Conservation (phyloP, 495 filamentous ascomycete species). For the Cenococcum geophilum region DNA sequence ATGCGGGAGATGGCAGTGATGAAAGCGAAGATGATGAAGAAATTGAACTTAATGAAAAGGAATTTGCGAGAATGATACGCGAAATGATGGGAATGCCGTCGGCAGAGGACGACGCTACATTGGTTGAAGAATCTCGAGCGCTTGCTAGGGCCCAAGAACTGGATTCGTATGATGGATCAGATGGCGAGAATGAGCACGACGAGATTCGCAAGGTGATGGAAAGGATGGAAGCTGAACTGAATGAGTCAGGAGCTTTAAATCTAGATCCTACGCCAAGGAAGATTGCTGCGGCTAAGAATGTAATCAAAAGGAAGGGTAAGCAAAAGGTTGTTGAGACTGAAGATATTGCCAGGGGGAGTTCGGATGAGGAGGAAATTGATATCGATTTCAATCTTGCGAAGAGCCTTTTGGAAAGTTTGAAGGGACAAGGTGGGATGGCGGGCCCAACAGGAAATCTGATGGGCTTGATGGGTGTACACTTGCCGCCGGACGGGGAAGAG, state of each 20-base stretch:
- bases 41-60: conserved; percentile 72
- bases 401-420: conserved; percentile 88
- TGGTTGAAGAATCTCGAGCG: conserved; percentile 33
- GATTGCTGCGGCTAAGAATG: conserved; percentile 7
- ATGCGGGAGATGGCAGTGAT: conserved; percentile 30
- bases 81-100: conserved; percentile 86
- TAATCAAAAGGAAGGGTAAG: conserved; percentile 31
- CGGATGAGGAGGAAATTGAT: conserved; percentile 44
- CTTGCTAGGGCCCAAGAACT: conserved; percentile 5
- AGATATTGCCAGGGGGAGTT: conserved; percentile 31
- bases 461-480: conserved; percentile 70
- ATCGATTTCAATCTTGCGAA: conserved; percentile 83
- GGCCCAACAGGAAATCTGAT: conserved; percentile 84
- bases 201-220: conserved; percentile 66
- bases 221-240: conserved; percentile 77
- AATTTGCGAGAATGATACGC: conserved; percentile 81
- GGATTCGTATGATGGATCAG: conserved; percentile 14
- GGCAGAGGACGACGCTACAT: conserved; percentile 14
- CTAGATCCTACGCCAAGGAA: conserved; percentile 43
- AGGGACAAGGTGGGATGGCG: conserved; percentile 74
- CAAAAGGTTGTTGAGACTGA: conserved; percentile 14
- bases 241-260: conserved; percentile 65
- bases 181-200: conserved; percentile 55
- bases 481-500: conserved; percentile 71
- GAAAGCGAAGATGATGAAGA: conserved; percentile 66